Evolutionary conservation across 1,284 basidiomycete genomes (phyloP), one percentile per base, ranked within the genome.

Genomic region (Wallemia hederae): DNA sequence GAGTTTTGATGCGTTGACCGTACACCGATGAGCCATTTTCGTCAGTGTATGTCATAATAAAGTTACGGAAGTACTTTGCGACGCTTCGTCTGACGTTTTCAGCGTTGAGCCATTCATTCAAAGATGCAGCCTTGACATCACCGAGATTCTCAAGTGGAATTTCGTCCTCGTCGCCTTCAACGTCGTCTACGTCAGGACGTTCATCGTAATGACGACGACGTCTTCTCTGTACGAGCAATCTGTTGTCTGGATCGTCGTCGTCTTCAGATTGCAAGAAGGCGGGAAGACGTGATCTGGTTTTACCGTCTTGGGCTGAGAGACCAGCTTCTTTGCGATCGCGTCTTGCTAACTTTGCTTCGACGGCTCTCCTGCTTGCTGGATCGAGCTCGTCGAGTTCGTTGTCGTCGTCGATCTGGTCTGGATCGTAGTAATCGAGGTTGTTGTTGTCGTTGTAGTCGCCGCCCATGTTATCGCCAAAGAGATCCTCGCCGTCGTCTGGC

Each of bases 101-200:
- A 61, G 84, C 83, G 17, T 88, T 82, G 65, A 98, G 88, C 94
- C 94, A 99, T 70, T 94, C 90, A 7, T 85, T 85, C 61, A 98
- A 89, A 22, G 88, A 90, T 67, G 91, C 87, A 28, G 91, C 87
- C 70, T 97, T 97, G 75, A 98, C 87, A 68, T 99, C 92, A 64
- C 86, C 87, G 15, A 99, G 75, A 73, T 99, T 90, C 69, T 98
- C 92, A 58, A 96, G 72, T 0, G 91, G 89, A 62, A 99, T 76
- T 70, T 96, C 91, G 66, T 85, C 85, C 60, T 89, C 86, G 9
- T 83, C 71, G 27, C 84, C 86, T 60, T 85, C 85, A 65, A 85
- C 74, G 71, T 91, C 88, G 69, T 91, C 88, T 58, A 83, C 70
- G 66, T 86, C 83, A 64, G 79, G 76, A 61, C 85, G 76, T 72